Percentiles rank a stretch among this genome's conserved stretches.
Conservation (phyloP, 1,284 basidiomycete species). For the Cutaneotrichosporon sp. region DNA sequence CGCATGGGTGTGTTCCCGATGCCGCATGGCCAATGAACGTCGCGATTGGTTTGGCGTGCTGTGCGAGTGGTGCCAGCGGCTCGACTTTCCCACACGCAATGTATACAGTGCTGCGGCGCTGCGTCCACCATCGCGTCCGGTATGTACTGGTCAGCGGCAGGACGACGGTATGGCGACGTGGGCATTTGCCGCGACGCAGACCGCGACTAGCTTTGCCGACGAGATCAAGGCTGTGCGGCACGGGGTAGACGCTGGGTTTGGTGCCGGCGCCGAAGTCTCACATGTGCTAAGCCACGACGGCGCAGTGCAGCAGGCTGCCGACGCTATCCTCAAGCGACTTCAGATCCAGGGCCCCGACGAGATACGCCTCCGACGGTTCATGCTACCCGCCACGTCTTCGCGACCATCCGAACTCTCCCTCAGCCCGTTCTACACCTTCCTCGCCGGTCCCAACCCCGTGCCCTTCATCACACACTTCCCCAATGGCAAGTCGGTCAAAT, state of each 20-base stretch:
- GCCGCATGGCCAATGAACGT: slow-evolving; percentile 36
- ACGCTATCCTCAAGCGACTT: slow-evolving; percentile 10
- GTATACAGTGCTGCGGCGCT: slow-evolving; percentile 26
- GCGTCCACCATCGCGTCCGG: slow-evolving; percentile 20
- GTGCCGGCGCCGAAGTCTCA: slow-evolving; percentile 21
- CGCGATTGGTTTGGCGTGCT: slow-evolving; percentile 36
- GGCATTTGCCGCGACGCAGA: slow-evolving; percentile 15
- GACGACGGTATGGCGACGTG: slow-evolving; percentile 29
- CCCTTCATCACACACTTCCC: slow-evolving; percentile 25
- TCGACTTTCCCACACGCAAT: slow-evolving; percentile 13
- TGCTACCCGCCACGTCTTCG: slow-evolving; percentile 4
- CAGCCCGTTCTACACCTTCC: slow-evolving; percentile 38
- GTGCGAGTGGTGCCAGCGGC: slow-evolving; percentile 33
- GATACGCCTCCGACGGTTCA: slow-evolving; percentile 22
- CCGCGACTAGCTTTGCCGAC: slow-evolving; percentile 28
- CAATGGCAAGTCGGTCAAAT: slow-evolving; percentile 14
- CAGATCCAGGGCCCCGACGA: slow-evolving; percentile 18
- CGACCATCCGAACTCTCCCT: slow-evolving; percentile 21
- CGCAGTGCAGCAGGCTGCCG: background rate
- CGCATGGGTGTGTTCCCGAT: slow-evolving; percentile 37
- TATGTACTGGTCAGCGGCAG: slow-evolving; percentile 29
- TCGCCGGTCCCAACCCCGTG: slow-evolving; percentile 21
- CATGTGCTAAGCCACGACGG: slow-evolving; percentile 27
- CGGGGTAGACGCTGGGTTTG: slow-evolving; percentile 17
- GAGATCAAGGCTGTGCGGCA: slow-evolving; percentile 36